A percentile compares a stretch with the other conserved stretches of the same genome.
phyloP scores from a whole-genome alignment of 805 yeast species.

The Yarrowia yakushimensis region DNA sequence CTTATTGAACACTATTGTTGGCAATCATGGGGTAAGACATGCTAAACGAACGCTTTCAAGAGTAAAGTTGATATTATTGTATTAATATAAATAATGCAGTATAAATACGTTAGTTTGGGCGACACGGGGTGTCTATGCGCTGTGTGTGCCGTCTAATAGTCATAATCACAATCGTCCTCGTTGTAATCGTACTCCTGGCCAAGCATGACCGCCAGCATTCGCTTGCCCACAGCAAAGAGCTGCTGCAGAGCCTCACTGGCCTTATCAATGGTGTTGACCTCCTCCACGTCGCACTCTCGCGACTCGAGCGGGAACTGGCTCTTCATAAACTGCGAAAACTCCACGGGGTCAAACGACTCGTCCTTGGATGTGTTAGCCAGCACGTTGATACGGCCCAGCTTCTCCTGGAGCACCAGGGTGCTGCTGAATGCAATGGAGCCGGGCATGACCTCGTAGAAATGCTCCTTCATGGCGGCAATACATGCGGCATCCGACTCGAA shows the following conservation, averaged over 20 bases:
- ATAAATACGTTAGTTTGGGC: constrained; percentile 11
- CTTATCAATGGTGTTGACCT: constrained; percentile 3
- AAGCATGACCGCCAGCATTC: not conserved
- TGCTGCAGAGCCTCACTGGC: constrained; percentile 14
- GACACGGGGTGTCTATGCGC: not conserved
- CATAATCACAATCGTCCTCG: not conserved
- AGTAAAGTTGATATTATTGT: no score
- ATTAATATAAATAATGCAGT: constrained; percentile 16
- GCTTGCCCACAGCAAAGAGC: constrained; percentile 4
- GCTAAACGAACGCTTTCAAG: no score
- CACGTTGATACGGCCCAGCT: not conserved
- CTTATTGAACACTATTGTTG: no score
- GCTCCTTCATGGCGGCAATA: constrained; percentile 7
- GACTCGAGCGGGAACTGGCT: constrained; percentile 14
- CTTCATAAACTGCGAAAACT: constrained; percentile 3
- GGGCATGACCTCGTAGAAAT: constrained; percentile 16
- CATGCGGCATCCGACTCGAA: not conserved
- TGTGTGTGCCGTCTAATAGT: not conserved
- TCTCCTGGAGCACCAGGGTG: constrained; percentile 6
- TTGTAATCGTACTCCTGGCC: not conserved
- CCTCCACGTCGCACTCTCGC: constrained; percentile 6
- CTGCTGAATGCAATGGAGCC: not conserved
- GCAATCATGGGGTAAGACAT: no score
- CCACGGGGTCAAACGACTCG: not conserved
- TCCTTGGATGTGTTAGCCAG: constrained; percentile 5